Conservation (phyloP, 2,329 filamentous ascomycete species). For the Acrodontium crateriforme region DNA sequence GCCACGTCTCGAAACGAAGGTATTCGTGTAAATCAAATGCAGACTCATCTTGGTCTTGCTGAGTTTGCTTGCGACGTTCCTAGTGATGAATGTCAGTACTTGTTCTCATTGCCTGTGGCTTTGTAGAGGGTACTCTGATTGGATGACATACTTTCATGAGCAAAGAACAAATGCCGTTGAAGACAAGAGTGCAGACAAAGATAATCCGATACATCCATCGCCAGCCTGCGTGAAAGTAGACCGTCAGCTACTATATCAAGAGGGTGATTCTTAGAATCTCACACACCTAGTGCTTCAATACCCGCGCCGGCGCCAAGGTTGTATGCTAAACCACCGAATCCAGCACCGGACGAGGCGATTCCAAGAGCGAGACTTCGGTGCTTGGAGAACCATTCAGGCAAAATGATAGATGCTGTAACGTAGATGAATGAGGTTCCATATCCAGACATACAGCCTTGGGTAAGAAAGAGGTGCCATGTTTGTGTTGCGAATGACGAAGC, state of each 20-base stretch:
- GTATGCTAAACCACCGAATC: conserved; percentile 58
- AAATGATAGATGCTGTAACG: conserved; percentile 49
- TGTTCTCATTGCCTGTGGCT: too few species aligned
- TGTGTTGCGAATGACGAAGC: conserved; percentile 53
- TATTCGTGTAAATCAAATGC: too few species aligned
- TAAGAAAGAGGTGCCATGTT: conserved; percentile 61
- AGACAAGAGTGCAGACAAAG: conserved; percentile 45
- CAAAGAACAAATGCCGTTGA: conserved; percentile 47
- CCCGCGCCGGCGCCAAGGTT: conserved; percentile 52
- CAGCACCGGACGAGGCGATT: conserved; percentile 50
- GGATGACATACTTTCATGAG: conserved; percentile 56
- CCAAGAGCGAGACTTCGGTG: conserved; percentile 54
- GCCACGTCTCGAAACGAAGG: too few species aligned
- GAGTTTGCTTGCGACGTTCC: too few species aligned
- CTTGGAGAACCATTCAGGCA: conserved; percentile 60
- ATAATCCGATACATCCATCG: conserved; percentile 51
- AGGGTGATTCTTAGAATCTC: conserved; percentile 19
- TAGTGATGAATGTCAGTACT: too few species aligned
- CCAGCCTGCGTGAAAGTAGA: conserved; percentile 33
- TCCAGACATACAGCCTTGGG: conserved; percentile 60
- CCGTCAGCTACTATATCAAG: not conserved
- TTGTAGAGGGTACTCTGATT: too few species aligned
- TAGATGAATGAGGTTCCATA: conserved; percentile 62
- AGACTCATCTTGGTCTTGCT: too few species aligned
- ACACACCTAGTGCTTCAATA: conserved; percentile 38